phyloP scores from a whole-genome alignment of 2,329 filamentous ascomycete species.

The Trichoderma breve region DNA sequence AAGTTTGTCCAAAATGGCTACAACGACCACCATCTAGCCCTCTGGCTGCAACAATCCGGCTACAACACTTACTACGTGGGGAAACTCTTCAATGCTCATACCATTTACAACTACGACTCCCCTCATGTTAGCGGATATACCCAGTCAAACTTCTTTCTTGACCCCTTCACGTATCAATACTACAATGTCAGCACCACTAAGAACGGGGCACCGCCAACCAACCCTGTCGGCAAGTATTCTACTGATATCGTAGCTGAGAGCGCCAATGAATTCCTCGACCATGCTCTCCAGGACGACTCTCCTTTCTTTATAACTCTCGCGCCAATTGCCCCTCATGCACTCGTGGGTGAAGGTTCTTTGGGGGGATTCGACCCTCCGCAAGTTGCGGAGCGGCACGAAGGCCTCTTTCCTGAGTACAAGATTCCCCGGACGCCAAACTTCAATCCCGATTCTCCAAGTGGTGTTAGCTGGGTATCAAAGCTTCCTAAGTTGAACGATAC shows the following conservation, averaged over 20 bases:
- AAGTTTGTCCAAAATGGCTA: constrained; percentile 65
- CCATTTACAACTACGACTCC: constrained; percentile 57
- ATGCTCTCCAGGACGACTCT: constrained; percentile 49
- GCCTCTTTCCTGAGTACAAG: constrained; percentile 58
- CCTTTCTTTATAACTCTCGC: constrained; percentile 69
- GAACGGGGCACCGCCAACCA: constrained; percentile 28
- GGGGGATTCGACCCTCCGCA: constrained; percentile 48
- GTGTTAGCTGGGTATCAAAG: constrained; percentile 47
- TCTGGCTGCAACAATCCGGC: constrained; percentile 68
- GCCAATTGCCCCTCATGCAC: constrained; percentile 65
- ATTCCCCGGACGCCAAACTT: constrained; percentile 64
- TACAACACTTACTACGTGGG: constrained; percentile 72
- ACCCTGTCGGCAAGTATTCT: constrained; percentile 35
- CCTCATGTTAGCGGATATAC: constrained; percentile 60
- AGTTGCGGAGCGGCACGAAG: constrained; percentile 57
- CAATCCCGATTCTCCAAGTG: constrained; percentile 54
- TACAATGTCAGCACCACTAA: constrained; percentile 45
- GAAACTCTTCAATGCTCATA: constrained; percentile 69
- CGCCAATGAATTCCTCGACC: constrained; percentile 58
- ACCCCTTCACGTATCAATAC: constrained; percentile 42
- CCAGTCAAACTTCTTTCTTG: constrained; percentile 41
- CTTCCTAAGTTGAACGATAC: constrained; percentile 42
- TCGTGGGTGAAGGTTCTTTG: constrained; percentile 30
- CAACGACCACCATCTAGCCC: constrained; percentile 65
- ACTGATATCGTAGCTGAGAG: constrained; percentile 60